Base-by-base conservation (phyloP, 2,329 filamentous ascomycete genomes). In the Pseudogymnoascus sp. region DNA sequence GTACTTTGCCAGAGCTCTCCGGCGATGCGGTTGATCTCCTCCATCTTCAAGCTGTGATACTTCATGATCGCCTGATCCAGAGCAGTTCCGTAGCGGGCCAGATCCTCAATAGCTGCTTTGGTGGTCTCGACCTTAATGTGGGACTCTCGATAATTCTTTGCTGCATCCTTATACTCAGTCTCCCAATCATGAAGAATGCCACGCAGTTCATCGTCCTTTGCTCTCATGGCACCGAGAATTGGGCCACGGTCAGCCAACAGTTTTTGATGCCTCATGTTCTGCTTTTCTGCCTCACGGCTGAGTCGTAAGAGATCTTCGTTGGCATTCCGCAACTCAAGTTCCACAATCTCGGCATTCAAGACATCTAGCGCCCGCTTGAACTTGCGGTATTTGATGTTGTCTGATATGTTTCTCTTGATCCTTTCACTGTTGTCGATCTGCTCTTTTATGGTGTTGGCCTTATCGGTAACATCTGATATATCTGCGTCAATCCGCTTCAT, bases 61-160 rank as follows among this genome's bases (percentile, higher is more conserved):
- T 90, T 91, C 91, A 99, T 97, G 72, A 99, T 96, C 56, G 95
- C 96, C 72, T 95, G 91, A 79, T 97, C 93, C 11, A 99, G 83
- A 6, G 95, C 95, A 8, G 85, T 82, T 46, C 86, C 83, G 73
- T 96, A 97, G 42, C 90, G 88, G 5, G 83, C 88, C 37, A 99
- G 80, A 73, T 99, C 95, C 63, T 96, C 91, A 62, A 96, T 90
- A 2, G 92, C 93, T 3, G 93, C 93, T 75, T 93, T 96, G 59
- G 91, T 97, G 0, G 93, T 96, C 77, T 88, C 91, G 0, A 96
- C 90, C 69, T 89, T 89, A 78, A 97, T 91, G 74, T 96, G 90
- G 5, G 89, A 84, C 77, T 96, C 88, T 69, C 91, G 91, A 77
- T 93, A 97, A 69, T 90, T 88, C 42, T 80, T 75, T 46, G 87